Evolutionary conservation across 768 basidiomycete species (phyloP), one percentile per base, ranked within the genome.

Genomic region (Mycena leptocephala): DNA sequence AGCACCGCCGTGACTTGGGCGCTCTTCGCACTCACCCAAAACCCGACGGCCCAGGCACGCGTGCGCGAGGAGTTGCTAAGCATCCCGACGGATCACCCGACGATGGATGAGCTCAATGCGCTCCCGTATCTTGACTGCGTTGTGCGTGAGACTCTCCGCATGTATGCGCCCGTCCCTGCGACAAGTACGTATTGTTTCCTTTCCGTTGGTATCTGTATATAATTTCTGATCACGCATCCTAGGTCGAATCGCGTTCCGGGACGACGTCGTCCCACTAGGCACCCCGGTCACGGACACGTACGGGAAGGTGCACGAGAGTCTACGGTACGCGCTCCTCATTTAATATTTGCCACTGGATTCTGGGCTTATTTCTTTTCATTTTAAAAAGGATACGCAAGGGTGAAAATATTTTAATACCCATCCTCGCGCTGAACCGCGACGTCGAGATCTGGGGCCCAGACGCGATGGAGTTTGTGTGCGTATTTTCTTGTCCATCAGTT

Each of bases 371-470:
- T 26, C 32, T 39, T 24, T 13, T 14, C 13, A n/a, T 13, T 11
- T 11, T 5, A n/a, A 2, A 30, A 24, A 76, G 75, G 3, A 69
- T 76, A 11, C 48, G 51, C 3, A 76, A 71, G 18, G 75, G 70
- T 24, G 28, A 70, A 8, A 22, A 2, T 9, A 16, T 70, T 37
- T 1, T 70, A 3, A 65, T 76, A 16, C 75, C 75, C 18, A 59
- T 76, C 39, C 28, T 83, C 13, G 79, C 80, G 0, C 46, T 90
- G 32, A 87, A 90, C 78, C 81, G 83, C 6, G 84, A 85, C 9
- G 80, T 83, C 70, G 82, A 65, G 18, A 59, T 89, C 3, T 90
- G 89, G 88, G 90, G 90, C 22, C 80, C 85, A 0, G 89, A 90
- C 74, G 88, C 87, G 0, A 48, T 76, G 32, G 85, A 88, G 33